Evolutionary conservation across 208 protist species (phyloP).

Genomic region (Borovskyia barvae): DNA sequence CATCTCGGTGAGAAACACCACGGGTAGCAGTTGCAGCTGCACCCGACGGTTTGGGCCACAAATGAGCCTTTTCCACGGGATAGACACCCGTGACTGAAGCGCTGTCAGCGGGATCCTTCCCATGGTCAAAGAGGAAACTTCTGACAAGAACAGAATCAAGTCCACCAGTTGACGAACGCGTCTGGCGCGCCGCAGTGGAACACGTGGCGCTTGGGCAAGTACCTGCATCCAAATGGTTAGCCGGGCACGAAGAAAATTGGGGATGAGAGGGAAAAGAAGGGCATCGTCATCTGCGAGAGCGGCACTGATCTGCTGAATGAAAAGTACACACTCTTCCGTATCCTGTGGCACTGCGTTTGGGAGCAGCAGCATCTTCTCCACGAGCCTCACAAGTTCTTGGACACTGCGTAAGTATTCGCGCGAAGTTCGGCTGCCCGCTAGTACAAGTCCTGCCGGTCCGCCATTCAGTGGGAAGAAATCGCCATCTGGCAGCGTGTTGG

Average conservation of each 20-base stretch:
- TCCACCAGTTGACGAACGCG: slow-evolving; percentile 42
- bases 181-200: slow-evolving; percentile 31
- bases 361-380: slow-evolving; percentile 10
- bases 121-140: slow-evolving; percentile 24
- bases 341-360: slow-evolving; percentile 16
- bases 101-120: slow-evolving; percentile 22
- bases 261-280: slow-evolving; percentile 56
- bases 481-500: slow-evolving; percentile 39
- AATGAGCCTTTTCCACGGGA: slow-evolving; percentile 40
- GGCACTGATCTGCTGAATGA: slow-evolving; percentile 34
- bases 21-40: slow-evolving; percentile 24
- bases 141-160: slow-evolving; percentile 57
- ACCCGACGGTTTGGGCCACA: slow-evolving; percentile 18
- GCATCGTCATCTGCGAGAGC: slow-evolving; percentile 50
- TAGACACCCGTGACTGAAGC: slow-evolving; percentile 17
- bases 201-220: slow-evolving; percentile 18
- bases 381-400: slow-evolving; percentile 17
- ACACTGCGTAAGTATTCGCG: slow-evolving; percentile 48
- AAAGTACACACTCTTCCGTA: slow-evolving; percentile 17
- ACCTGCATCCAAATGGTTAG: slow-evolving; percentile 45
- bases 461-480: slow-evolving; percentile 45
- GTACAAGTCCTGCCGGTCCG: background rate
- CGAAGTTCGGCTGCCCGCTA: slow-evolving; percentile 46
- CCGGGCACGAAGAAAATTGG: slow-evolving; percentile 29
- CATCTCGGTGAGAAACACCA: background rate